A percentile compares a stretch with the other conserved stretches of the same genome.
Conservation (phyloP, 768 basidiomycete genomes). For the Lentinula lateritia region DNA sequence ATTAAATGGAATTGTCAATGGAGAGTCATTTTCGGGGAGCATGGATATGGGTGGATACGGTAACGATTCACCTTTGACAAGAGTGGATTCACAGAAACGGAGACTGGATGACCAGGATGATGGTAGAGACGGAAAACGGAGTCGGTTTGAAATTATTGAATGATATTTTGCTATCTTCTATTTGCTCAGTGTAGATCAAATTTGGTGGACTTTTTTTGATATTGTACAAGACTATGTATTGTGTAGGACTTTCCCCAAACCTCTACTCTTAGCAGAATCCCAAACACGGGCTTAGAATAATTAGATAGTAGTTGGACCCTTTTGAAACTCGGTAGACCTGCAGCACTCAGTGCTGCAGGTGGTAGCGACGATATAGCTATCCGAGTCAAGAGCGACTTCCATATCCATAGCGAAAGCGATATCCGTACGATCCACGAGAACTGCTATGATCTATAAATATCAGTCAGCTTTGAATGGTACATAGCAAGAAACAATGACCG, state of each 20-base stretch:
- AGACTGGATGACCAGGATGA: slow-evolving; percentile 29
- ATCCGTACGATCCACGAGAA: not conserved
- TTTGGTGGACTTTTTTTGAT: not conserved
- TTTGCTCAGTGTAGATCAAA: not conserved
- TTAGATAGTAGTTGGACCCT: too few relatives aligned
- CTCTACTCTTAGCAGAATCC: too few relatives aligned
- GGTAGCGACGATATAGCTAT: not conserved
- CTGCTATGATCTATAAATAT: not conserved
- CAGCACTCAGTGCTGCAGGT: too few relatives aligned
- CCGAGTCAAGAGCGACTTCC: not conserved
- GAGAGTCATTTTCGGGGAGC: slow-evolving; percentile 50
- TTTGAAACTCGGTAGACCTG: too few relatives aligned
- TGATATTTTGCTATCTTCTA: slow-evolving; percentile 18
- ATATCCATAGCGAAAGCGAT: not conserved
- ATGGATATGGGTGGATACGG: slow-evolving; percentile 20
- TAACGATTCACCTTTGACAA: slow-evolving; percentile 9
- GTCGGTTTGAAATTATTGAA: slow-evolving; percentile 58
- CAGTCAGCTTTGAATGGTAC: not conserved
- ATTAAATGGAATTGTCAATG: slow-evolving; percentile 64
- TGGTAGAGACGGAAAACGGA: slow-evolving; percentile 47
- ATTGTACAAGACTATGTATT: too few relatives aligned
- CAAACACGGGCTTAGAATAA: too few relatives aligned
- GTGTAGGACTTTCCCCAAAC: not conserved
- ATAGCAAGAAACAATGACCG: not conserved
- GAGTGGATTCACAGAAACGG: slow-evolving; percentile 16